These are phyloP conservation scores for Papiliotrema fonsecae DNA, from an alignment of 1,284 basidiomycete genomes.

Conservation along the genomic window DNA sequence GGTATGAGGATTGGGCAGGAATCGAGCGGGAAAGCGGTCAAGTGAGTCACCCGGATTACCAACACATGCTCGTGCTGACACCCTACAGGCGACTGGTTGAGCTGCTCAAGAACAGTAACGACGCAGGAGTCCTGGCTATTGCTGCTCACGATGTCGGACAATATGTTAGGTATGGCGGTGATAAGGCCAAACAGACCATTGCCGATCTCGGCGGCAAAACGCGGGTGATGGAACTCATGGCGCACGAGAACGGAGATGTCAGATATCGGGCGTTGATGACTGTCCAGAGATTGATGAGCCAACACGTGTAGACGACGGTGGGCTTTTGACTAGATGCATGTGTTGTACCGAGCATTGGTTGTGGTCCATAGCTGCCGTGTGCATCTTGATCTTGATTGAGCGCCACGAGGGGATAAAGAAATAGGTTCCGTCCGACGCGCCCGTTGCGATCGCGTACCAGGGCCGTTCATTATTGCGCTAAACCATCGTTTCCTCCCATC, in stretches of 20 bases:
- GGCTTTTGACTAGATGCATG: not conserved
- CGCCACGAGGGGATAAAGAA: no score
- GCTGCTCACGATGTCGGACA: slow-evolving; percentile 89
- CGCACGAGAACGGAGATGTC: slow-evolving; percentile 79
- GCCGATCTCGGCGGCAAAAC: slow-evolving; percentile 82
- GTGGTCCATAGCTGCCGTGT: no score
- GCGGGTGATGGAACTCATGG: slow-evolving; percentile 91
- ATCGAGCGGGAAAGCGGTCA: slow-evolving; percentile 70
- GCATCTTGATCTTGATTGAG: no score
- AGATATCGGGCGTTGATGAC: slow-evolving; percentile 79
- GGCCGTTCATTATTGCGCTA: no score
- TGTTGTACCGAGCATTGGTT: no score
- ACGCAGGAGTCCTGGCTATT: slow-evolving; percentile 75
- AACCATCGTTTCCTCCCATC: no score
- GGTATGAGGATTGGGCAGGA: slow-evolving; percentile 81
- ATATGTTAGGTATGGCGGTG: slow-evolving; percentile 78
- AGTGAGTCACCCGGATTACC: slow-evolving; percentile 60
- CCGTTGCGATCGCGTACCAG: no score
- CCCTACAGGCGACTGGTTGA: slow-evolving; percentile 65
- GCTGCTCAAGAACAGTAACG: slow-evolving; percentile 64
- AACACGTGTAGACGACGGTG: slow-evolving; percentile 21
- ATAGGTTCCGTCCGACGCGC: no score
- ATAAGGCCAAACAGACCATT: slow-evolving; percentile 78
- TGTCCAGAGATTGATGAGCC: slow-evolving; percentile 45
- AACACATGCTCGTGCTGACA: slow-evolving; percentile 1